A percentile compares a stretch with the other conserved stretches of the same genome.
phyloP scores from a whole-genome alignment of 1,284 basidiomycete species.

The Naganishia albida region DNA sequence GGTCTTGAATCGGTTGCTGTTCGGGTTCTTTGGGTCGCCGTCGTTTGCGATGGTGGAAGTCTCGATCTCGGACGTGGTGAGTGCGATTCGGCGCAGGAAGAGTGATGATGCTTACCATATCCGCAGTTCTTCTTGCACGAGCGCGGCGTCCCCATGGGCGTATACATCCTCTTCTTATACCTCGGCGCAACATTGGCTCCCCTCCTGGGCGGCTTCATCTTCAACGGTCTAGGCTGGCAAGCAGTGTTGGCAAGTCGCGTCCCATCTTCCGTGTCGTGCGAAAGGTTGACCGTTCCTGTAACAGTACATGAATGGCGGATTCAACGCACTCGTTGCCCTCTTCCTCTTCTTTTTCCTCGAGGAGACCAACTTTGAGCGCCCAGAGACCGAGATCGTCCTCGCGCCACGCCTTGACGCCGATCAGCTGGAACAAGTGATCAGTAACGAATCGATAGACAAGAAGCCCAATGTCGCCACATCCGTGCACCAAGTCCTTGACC shows the following conservation, averaged over 20 bases:
- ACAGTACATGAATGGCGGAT: constrained; percentile 37
- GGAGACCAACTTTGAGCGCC: constrained; percentile 39
- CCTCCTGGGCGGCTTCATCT: constrained; percentile 40
- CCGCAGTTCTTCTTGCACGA: constrained; percentile 42
- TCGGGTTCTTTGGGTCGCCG: constrained; percentile 37
- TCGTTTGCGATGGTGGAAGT: constrained; percentile 39
- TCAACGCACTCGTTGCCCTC: constrained; percentile 34
- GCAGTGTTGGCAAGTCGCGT: constrained; percentile 34
- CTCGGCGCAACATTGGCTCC: constrained; percentile 37
- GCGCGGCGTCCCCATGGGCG: constrained; percentile 37
- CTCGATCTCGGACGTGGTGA: constrained; percentile 39
- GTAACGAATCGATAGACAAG: neutral
- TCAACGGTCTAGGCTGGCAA: constrained; percentile 38
- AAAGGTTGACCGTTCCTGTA: neutral
- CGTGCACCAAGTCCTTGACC: neutral
- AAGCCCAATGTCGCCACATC: neutral
- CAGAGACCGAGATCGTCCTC: constrained; percentile 12
- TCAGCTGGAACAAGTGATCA: neutral
- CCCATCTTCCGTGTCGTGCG: neutral
- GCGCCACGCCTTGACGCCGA: neutral
- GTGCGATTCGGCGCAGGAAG: constrained; percentile 8
- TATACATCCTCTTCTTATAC: constrained; percentile 39
- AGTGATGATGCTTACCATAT: neutral
- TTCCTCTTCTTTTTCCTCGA: constrained; percentile 41
- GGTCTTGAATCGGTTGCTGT: constrained; percentile 34